phyloP scores from a whole-genome alignment of 2,329 filamentous ascomycete genomes.

The Colletotrichum cereale region DNA sequence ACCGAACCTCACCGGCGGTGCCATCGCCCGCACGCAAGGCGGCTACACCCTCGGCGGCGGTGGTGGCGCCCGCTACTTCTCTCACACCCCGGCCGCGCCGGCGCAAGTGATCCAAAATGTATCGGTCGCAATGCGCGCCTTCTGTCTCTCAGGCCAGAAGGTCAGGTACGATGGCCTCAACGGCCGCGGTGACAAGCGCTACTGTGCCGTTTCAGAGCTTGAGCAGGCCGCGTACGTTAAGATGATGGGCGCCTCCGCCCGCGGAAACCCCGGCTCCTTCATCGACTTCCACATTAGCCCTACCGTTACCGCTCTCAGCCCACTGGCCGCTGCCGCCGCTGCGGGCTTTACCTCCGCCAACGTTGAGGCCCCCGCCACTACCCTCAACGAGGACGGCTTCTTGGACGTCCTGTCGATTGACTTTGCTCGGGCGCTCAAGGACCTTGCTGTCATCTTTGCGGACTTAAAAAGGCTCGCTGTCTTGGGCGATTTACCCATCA shows the following conservation, averaged over 20 bases:
- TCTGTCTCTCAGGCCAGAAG: slow-evolving; percentile 91
- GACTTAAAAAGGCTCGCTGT: slow-evolving; percentile 83
- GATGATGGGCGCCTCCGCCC: slow-evolving; percentile 68
- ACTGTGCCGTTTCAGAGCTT: slow-evolving; percentile 79
- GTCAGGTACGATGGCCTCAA: slow-evolving; percentile 86
- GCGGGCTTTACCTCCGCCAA: slow-evolving; percentile 60
- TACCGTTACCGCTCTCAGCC: slow-evolving; percentile 88
- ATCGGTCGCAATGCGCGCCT: slow-evolving; percentile 91
- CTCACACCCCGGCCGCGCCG: slow-evolving; percentile 84
- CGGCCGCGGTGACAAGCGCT: slow-evolving; percentile 80
- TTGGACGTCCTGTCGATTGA: slow-evolving; percentile 88
- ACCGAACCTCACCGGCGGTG: slow-evolving; percentile 91
- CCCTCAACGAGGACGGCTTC: slow-evolving; percentile 85
- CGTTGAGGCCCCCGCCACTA: slow-evolving; percentile 60
- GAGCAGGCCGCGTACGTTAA: slow-evolving; percentile 80
- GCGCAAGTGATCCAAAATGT: slow-evolving; percentile 96
- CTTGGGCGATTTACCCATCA: slow-evolving; percentile 86
- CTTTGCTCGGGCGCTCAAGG: slow-evolving; percentile 88
- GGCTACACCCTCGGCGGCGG: slow-evolving; percentile 84
- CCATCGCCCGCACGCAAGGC: slow-evolving; percentile 85
- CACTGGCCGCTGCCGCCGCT: slow-evolving; percentile 70
- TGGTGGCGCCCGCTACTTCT: slow-evolving; percentile 88
- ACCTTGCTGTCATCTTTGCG: slow-evolving; percentile 81
- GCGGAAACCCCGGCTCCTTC: slow-evolving; percentile 77
- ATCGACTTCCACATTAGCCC: slow-evolving; percentile 92